Conservation (phyloP, 805 yeast genomes). For the Barnettozyma botsteinii region DNA sequence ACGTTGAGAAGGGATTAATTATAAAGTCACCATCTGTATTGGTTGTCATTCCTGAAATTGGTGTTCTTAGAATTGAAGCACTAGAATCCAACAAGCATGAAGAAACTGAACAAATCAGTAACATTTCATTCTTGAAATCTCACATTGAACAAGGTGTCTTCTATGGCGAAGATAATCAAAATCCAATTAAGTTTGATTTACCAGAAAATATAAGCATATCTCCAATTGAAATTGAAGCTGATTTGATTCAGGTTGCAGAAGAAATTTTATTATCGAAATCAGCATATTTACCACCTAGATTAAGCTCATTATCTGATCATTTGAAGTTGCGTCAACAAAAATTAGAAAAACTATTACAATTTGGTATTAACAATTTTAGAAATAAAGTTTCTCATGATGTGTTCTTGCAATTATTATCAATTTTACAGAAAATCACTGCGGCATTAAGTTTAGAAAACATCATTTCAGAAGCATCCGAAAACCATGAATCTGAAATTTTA, state of each 20-base stretch:
- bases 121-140: constrained; percentile 46
- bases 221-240: constrained; percentile 39
- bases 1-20: constrained; percentile 20
- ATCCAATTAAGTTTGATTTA: constrained; percentile 45
- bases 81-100: constrained; percentile 22
- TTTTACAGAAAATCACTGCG: constrained; percentile 42
- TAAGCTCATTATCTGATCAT: constrained; percentile 46
- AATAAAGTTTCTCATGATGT: constrained; percentile 28
- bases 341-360: constrained; percentile 40
- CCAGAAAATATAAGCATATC: constrained; percentile 41
- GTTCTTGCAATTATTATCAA: constrained; percentile 35
- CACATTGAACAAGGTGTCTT: constrained; percentile 84
- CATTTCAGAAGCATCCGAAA: constrained; percentile 2
- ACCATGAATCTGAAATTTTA: background rate
- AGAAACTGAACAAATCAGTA: constrained; percentile 16
- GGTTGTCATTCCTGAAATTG: constrained; percentile 47
- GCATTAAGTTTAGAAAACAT: constrained; percentile 25
- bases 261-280: constrained; percentile 57
- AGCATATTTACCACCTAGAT: constrained; percentile 47
- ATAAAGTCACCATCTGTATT: constrained; percentile 39
- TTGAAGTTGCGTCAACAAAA: constrained; percentile 44
- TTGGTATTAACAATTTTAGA: constrained; percentile 40
- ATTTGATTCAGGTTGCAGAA: constrained; percentile 43
- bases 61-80: constrained; percentile 56
- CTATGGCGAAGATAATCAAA: constrained; percentile 38